Conservation (phyloP, 108 stramenopile genomes). For the Schizochytrium sp. region DNA sequence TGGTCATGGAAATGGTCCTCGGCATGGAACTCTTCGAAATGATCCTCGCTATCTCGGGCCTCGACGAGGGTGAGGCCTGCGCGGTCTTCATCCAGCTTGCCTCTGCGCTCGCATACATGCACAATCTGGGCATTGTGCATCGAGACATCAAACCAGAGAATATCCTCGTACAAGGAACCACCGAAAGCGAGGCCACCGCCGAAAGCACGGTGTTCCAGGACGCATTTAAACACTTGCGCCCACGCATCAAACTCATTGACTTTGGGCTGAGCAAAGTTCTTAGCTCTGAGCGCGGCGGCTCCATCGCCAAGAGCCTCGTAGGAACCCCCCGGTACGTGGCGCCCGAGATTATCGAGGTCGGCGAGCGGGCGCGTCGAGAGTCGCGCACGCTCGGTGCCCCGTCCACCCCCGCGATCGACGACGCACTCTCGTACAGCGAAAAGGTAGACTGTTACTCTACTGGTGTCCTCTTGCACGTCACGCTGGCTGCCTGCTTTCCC, state of each 20-base stretch:
- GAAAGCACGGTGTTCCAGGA: background rate
- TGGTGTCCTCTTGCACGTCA: background rate
- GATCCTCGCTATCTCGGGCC: background rate
- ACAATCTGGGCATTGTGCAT: conserved; percentile 75
- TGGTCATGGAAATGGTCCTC: conserved; percentile 19
- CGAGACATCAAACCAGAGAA: conserved; percentile 93
- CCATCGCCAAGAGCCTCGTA: conserved; percentile 34
- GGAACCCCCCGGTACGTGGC: conserved; percentile 54
- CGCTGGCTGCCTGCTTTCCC: conserved; percentile 1
- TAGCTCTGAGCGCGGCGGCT: background rate
- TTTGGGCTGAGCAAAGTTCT: conserved; percentile 28
- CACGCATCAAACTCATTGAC: conserved; percentile 29
- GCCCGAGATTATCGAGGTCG: conserved; percentile 38
- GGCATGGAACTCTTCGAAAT: conserved; percentile 16
- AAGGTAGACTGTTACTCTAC: conserved; percentile 15
- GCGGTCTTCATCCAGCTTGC: conserved; percentile 68
- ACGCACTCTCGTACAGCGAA: background rate
- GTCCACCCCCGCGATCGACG: background rate
- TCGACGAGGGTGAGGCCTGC: background rate
- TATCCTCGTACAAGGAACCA: conserved; percentile 64
- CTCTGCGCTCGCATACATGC: conserved; percentile 74
- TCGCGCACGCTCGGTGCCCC: background rate
- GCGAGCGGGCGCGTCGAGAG: background rate
- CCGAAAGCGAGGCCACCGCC: conserved; percentile 53
- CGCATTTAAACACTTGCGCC: background rate